Base-by-base conservation (phyloP, 169 alveolate genomes). In the Babesia bigemina region DNA sequence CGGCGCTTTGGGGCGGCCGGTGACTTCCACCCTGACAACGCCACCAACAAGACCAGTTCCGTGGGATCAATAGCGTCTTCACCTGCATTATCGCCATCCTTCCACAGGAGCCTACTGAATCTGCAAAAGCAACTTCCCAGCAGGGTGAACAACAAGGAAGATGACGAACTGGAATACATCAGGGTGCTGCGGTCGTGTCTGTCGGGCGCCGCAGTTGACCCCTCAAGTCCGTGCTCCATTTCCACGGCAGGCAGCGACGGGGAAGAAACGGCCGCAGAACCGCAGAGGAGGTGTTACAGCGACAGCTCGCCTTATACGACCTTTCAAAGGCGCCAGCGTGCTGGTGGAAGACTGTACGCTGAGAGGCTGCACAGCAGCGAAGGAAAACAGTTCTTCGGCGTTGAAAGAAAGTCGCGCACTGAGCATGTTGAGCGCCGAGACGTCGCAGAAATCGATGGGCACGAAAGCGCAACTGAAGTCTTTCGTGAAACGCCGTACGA, bases 151-250 rank as follows among this genome's bases (percentile, higher is more conserved):
- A 26, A 29, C 8, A 9, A 29, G 19, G 76, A 55, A 14, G 55
- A 52, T 44, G 66, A 67, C 1, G 28, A 67, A 4, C 9, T 55
- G 26, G 67, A 67, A 29, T 67, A 67, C 39, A 55, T 67, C 28
- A 52, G 76, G 33, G 76, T 55, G 22, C 65, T 67, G 45, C 67
- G 53, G 53, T 49, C 76, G 6, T 67, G 76, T 36, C 44, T 67
- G 76, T 53, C 65, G 53, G 76, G 57, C 65, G n/a, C 70, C 12
- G 10, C 60, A 3, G 58, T 22, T 11, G 66, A 44, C 58, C 60
- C 60, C 42, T 11, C 60, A 21, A 63, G 61, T n/a, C 73, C 73
- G 16, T 63, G 73, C 21, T 63, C 73, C 17, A 44, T 58, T 11
- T 63, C 73, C 44, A 63, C 73, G 19, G 73, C 73, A 2, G 24